phyloP scores from a whole-genome alignment of 768 basidiomycete species.

The Pleurotus eryngii region DNA sequence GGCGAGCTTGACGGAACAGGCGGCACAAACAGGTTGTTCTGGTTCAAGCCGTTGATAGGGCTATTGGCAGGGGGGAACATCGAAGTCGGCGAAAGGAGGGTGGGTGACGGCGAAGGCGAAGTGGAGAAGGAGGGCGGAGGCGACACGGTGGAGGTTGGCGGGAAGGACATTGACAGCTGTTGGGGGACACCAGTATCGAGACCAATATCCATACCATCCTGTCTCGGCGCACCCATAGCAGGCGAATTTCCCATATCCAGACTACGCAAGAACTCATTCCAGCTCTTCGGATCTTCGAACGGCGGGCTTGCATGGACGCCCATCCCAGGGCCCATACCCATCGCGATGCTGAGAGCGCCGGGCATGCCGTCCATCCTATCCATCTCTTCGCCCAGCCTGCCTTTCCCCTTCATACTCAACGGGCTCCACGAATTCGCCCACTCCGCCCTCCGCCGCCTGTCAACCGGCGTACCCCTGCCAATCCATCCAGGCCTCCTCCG shows the following conservation, averaged over 20 bases:
- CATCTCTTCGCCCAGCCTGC: constrained; percentile 1
- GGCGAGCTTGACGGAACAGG: neutral
- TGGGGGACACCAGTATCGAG: neutral
- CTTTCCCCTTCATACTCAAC: neutral
- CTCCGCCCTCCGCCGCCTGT: neutral
- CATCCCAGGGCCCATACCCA: neutral
- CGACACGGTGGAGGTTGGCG: neutral
- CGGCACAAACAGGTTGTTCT: neutral
- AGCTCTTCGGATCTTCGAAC: neutral
- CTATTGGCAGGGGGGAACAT: neutral
- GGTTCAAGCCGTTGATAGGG: neutral
- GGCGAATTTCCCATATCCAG: neutral
- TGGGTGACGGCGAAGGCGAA: neutral
- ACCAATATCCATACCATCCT: neutral
- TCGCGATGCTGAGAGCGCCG: neutral
- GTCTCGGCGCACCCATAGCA: neutral
- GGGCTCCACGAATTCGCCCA: neutral
- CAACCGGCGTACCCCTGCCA: constrained; percentile 1
- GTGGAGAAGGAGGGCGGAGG: neutral
- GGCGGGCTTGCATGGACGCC: neutral
- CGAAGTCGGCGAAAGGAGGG: neutral
- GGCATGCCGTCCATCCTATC: constrained; percentile 3
- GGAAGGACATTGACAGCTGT: neutral
- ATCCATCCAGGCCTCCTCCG: constrained; percentile 1
- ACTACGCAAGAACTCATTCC: constrained; percentile 5